Conservation (phyloP, 2,329 filamentous ascomycete genomes). For the Ophiocordyceps polyrhachis-furcata region DNA sequence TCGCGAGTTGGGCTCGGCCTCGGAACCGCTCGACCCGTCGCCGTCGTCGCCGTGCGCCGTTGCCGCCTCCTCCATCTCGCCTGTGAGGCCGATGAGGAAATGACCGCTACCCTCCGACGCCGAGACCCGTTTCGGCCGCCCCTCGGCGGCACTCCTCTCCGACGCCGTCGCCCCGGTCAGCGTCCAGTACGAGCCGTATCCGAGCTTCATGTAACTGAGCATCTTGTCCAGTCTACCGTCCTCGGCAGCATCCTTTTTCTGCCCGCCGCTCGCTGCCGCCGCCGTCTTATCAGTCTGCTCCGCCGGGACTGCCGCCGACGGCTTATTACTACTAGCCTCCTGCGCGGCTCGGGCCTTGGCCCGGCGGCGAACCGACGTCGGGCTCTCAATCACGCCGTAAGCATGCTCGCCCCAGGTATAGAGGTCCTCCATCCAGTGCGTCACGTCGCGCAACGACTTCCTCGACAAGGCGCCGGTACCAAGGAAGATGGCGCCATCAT, state of each 20-base stretch:
- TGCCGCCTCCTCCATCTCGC: conserved; percentile 34
- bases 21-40: conserved; percentile 9
- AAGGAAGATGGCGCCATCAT: conserved; percentile 75
- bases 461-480: conserved; percentile 58
- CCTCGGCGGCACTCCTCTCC: not conserved
- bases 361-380: conserved; percentile 44
- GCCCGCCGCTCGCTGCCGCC: not conserved
- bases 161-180: conserved; percentile 16
- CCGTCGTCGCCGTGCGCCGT: conserved; percentile 10
- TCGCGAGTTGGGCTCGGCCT: conserved; percentile 27
- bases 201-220: conserved; percentile 46
- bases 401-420: conserved; percentile 69
- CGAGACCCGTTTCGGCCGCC: not conserved
- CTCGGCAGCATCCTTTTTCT: conserved; percentile 8
- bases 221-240: conserved; percentile 31
- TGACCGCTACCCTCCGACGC: conserved; percentile 18
- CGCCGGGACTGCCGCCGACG: not conserved
- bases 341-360: conserved; percentile 14
- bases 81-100: conserved; percentile 51
- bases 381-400: conserved; percentile 70
- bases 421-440: conserved; percentile 75
- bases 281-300: not conserved
- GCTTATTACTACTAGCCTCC: not conserved
- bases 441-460: conserved; percentile 51
- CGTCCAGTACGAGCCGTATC: conserved; percentile 49